Base-by-base conservation (phyloP, 805 yeast species). In the Hermanozyma aechmeae region DNA sequence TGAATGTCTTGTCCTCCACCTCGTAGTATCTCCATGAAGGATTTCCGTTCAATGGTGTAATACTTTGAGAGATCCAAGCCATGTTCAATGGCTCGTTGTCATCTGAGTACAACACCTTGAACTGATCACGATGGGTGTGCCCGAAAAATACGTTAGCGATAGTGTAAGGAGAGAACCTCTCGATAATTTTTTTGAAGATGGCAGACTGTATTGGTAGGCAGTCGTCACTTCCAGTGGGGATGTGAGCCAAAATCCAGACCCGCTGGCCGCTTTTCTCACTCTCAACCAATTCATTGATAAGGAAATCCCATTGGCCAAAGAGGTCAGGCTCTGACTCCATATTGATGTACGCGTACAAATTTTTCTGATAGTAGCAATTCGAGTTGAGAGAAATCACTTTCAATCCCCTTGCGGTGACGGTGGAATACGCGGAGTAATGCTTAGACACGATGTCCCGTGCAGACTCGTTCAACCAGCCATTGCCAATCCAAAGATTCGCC, bases 11-110 rank as follows among this genome's bases (percentile, higher is more conserved):
- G 14, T 67, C 53, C 46, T 79, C 84, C 30, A 79, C 76, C 39
- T 73, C 74, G 43, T 79, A 79, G 53, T 76, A 77, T 48, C 81
- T 68, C 80, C 83, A 79, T 13, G 76, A 67, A 5, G 87, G 87
- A 48, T 79, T 79, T 39, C 68, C 64, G 6, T 60, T 52, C 44
- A 64, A 61, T 6, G 85, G 82, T 6, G 84, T 76, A 23, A 79
- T 69, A 0, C 83, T 73, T 34, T 75, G 85, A 3, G 71, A 65
- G 32, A 78, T 64, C 76, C 79, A 77, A 1, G 79, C 77, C 56
- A 71, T 64, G 40, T 68, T 66, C 19, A 76, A 39, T 4, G 71
- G 75, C 12, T 18, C 31, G 29, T 15, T 23, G 40, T 65, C 65
- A 15, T 65, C 54, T 3, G 67, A 66, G 43, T 76, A 77, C 26